These are phyloP conservation scores for Geranomyces michiganensis DNA, from an alignment of 192 early-diverging fungal genomes.

Conservation along the genomic window DNA sequence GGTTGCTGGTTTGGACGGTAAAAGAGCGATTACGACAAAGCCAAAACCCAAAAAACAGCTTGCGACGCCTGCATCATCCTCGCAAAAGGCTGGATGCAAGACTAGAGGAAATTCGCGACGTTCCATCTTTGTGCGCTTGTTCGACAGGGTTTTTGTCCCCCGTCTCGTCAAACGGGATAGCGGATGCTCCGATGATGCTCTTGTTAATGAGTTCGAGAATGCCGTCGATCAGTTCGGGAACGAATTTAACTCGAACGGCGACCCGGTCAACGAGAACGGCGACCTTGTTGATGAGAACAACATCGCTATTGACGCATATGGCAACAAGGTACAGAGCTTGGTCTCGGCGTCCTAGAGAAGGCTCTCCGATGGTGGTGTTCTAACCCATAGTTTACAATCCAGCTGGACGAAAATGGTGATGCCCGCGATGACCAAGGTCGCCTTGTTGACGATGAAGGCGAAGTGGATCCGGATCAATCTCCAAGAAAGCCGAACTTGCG, in stretches of 20 bases:
- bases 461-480: neutral
- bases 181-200: neutral
- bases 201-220: neutral
- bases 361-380: no score
- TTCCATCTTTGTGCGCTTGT: neutral
- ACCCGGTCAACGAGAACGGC: slow-evolving; percentile 2
- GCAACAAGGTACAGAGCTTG: neutral
- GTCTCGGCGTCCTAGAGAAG: neutral
- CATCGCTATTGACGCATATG: neutral
- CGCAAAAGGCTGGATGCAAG: no score
- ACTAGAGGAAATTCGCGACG: neutral
- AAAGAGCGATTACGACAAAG: no score
- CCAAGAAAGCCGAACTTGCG: neutral
- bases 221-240: slow-evolving; percentile 11
- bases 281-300: neutral
- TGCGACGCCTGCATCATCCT: no score
- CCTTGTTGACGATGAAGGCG: slow-evolving; percentile 2
- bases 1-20: no score
- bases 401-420: slow-evolving; percentile 14
- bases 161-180: neutral
- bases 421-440: neutral
- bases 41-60: no score
- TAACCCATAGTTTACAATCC: neutral
- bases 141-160: neutral
- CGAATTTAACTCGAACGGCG: slow-evolving; percentile 4